These are phyloP conservation scores for Madurella fahalii DNA, from an alignment of 2,329 filamentous ascomycete species.

Conservation along the genomic window DNA sequence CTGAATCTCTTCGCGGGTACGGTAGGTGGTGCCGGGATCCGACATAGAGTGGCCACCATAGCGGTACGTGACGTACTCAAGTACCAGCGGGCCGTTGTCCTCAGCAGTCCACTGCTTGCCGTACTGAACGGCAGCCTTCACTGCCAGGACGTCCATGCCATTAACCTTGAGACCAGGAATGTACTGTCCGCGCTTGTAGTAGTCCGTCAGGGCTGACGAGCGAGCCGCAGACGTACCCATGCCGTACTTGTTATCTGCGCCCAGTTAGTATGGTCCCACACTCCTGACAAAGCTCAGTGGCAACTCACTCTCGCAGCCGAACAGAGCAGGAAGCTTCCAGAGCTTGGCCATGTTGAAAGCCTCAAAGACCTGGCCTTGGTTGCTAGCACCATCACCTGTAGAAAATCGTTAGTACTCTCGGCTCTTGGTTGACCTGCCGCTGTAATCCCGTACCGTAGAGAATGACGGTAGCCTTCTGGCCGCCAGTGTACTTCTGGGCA, in stretches of 20 bases:
- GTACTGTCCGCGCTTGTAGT: slow-evolving; percentile 99
- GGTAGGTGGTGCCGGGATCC: slow-evolving; percentile 98
- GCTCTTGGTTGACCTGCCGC: neutral
- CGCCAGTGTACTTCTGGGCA: slow-evolving; percentile 87
- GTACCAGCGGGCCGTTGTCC: slow-evolving; percentile 88
- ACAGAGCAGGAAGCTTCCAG: slow-evolving; percentile 93
- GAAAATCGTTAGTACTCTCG: neutral
- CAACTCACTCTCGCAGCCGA: slow-evolving; percentile 92
- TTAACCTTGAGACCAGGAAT: slow-evolving; percentile 99
- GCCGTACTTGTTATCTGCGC: slow-evolving; percentile 96
- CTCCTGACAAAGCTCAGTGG: neutral
- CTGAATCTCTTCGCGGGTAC: slow-evolving; percentile 98
- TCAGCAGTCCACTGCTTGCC: slow-evolving; percentile 80
- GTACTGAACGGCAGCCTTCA: slow-evolving; percentile 93
- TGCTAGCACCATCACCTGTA: slow-evolving; percentile 82
- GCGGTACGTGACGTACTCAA: slow-evolving; percentile 98
- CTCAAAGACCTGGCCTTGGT: slow-evolving; percentile 99
- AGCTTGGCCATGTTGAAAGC: slow-evolving; percentile 99
- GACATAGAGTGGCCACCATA: slow-evolving; percentile 99
- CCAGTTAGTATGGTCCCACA: slow-evolving; percentile 25
- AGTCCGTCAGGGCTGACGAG: slow-evolving; percentile 93
- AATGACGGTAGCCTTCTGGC: slow-evolving; percentile 80
- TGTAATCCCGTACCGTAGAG: slow-evolving; percentile 60
- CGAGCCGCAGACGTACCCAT: slow-evolving; percentile 97
- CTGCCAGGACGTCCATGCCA: slow-evolving; percentile 97